Base-by-base conservation (phyloP, 2,329 filamentous ascomycete species). In the Elsinoe arachidis region DNA sequence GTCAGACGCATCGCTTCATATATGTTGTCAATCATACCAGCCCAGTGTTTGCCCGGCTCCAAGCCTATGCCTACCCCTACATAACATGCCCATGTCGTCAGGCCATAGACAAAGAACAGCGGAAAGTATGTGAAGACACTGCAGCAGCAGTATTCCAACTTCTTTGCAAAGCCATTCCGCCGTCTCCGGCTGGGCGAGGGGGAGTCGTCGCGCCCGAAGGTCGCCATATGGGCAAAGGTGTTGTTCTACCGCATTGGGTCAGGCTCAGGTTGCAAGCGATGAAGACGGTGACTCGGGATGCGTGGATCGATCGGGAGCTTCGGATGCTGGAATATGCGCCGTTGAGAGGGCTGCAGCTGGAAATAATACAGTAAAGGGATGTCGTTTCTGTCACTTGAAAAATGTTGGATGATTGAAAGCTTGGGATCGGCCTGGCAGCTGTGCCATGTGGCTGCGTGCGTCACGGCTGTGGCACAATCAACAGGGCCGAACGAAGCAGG, bases 81-180 rank as follows among this genome's bases (percentile, higher is more conserved):
- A 80, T 87, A 96, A n/a, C 87, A 82, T 2, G 90, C 91, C 93
- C 93, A 99, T 10, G 87, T 87, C n/a, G 90, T 92, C 63, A 96
- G 72, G 57, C 86, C 81, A 68, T 96, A 96, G 59, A 97, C 88
- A 68, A 97, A 96, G 26, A 77, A 76, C 15, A 97, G 78, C n/a
- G 92, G 92, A 64, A 95, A 88, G 71, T 90, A 96, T 23, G 83
- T 88, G 55, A 87, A 79, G 60, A 84, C 81, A 43, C 79, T 76
- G 75, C 91, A 97, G 78, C 90, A 96, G 67, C 82, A 85, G 52
- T 90, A 86, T 78, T 96, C 91, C 66, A 88, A 78, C 69, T 80
- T 82, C 62, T 87, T 80, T 51, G 82, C 85, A 77, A 82, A 87
- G 51, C 69, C 68, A 61, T 67, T 68, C 19, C 67, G 64, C 17